Evolutionary conservation across 306 rosid species (phyloP), one percentile per base, ranked within the genome.

Genomic region (cucumber (Cucumis sativus)): DNA sequence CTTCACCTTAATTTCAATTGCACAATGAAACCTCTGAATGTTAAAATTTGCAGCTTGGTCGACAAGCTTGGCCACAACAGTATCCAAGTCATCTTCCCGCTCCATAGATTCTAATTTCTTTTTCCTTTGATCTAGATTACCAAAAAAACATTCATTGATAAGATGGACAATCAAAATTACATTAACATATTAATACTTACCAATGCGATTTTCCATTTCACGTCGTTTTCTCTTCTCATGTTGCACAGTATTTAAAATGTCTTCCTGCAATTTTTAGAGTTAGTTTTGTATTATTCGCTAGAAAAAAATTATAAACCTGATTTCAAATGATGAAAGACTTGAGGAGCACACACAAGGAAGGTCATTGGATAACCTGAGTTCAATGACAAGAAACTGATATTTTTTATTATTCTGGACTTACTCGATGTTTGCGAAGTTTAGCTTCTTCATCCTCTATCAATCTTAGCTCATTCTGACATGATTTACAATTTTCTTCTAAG

Each of bases 1-100:
- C 47, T 65, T 80, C 80, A 92, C 98, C 97, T 92, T 95, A 80
- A 90, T 81, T 88, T 89, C 80, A 33, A 87, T 88, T 43, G 83
- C 89, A 65, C 85, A 83, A 52, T 39, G 84, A 80, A 89, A 89
- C 16, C 97, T 89, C 68, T 84, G 82, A 81, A 77, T 79, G 56
- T 84, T 89, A 79, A 55, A 84, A 41, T 85, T 86, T 78, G 77
- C 83, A 73, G 89, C 91, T 78, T 92, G 84, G 64, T 90, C 91
- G 72, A 73, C 87, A 79, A 92, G 90, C 89, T 90, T 90, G 3
- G 85, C 86, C 80, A 92, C 73, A 84, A 49, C 76, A 56, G 88
- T 76, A 78, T 90, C 93, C 54, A 88, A 47, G 78, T 90, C 96
- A 77, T 76, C 90, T 76, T 79, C 85, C 81, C 77, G 84, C 84